A percentile compares a stretch with the other conserved stretches of the same genome.
Conservation (phyloP, 2,329 filamentous ascomycete genomes). For the Pseudocercospora crystallina region DNA sequence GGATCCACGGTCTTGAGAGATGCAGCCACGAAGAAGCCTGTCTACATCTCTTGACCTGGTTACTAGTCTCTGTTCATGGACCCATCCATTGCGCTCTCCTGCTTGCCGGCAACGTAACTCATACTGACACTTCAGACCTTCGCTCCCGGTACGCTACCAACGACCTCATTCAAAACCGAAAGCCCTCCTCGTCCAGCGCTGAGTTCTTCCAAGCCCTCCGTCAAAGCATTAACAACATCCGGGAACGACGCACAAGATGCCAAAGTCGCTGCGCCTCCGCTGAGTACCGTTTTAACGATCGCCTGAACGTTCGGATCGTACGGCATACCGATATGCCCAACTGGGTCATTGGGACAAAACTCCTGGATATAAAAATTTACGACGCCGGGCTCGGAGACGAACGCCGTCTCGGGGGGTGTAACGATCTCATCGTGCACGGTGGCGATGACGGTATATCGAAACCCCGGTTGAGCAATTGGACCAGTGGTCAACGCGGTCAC, state of each 20-base stretch:
- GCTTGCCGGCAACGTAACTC: not conserved
- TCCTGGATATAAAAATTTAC: constrained; percentile 17
- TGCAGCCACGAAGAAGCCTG: too few species aligned
- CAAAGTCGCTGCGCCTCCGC: not conserved
- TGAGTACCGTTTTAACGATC: constrained; percentile 9
- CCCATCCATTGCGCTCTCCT: too few species aligned
- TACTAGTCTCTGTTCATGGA: too few species aligned
- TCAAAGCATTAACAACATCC: not conserved
- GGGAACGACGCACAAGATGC: constrained; percentile 1
- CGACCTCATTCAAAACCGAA: too few species aligned
- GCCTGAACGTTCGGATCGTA: constrained; percentile 11
- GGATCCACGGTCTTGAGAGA: too few species aligned
- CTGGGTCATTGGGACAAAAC: constrained; percentile 14
- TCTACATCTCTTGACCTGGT: too few species aligned
- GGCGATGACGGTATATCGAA: constrained; percentile 17
- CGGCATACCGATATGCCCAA: constrained; percentile 12
- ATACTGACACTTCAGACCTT: not conserved
- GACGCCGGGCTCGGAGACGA: constrained; percentile 15
- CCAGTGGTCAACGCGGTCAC: constrained; percentile 14
- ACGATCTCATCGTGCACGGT: constrained; percentile 17
- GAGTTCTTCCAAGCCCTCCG: not conserved
- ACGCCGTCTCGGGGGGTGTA: constrained; percentile 14
- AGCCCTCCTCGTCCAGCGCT: too few species aligned
- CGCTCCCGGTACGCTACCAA: not conserved
- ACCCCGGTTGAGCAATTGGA: constrained; percentile 14